Conservation (phyloP, 1,284 basidiomycete genomes). For the Cystobasidium pallidum region DNA sequence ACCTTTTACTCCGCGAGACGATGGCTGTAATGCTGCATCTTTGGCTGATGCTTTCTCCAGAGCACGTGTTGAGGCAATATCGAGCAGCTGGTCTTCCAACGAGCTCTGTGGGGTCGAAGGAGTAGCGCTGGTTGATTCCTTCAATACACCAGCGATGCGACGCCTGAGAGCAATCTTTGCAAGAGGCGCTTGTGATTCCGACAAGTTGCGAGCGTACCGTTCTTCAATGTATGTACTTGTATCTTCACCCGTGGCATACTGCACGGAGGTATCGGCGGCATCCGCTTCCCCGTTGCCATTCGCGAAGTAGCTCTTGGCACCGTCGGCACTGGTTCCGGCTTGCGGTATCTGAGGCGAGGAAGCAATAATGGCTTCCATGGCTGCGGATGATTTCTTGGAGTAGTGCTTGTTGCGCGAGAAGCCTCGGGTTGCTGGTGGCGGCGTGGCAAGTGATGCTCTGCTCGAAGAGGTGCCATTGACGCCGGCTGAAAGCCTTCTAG, state of each 20-base stretch:
- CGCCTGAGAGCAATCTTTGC: constrained; percentile 85
- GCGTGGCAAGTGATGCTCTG: constrained; percentile 41
- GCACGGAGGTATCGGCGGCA: background rate
- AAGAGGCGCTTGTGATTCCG: constrained; percentile 69
- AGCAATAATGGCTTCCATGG: constrained; percentile 39
- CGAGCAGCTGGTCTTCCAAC: constrained; percentile 30
- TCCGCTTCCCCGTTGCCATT: constrained; percentile 27
- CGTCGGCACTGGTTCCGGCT: constrained; percentile 20
- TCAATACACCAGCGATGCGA: constrained; percentile 83
- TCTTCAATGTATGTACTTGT: constrained; percentile 75
- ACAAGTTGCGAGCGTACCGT: constrained; percentile 91
- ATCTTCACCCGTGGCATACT: constrained; percentile 53
- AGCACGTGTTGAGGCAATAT: constrained; percentile 56
- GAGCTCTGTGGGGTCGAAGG: constrained; percentile 16
- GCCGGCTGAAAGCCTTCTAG: background rate
- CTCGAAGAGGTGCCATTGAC: constrained; percentile 45
- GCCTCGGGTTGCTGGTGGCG: constrained; percentile 38
- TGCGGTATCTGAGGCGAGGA: constrained; percentile 45
- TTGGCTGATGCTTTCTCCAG: constrained; percentile 60
- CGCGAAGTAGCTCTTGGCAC: constrained; percentile 13
- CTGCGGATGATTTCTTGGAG: constrained; percentile 26
- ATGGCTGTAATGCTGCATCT: constrained; percentile 50
- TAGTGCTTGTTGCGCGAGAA: constrained; percentile 46
- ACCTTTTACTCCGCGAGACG: constrained; percentile 55
- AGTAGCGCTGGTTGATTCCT: constrained; percentile 43